A percentile compares a stretch with the other conserved stretches of the same genome.
Evolutionary conservation across 495 filamentous ascomycete species (phyloP).

Genomic region (Neurospora tetraspora): DNA sequence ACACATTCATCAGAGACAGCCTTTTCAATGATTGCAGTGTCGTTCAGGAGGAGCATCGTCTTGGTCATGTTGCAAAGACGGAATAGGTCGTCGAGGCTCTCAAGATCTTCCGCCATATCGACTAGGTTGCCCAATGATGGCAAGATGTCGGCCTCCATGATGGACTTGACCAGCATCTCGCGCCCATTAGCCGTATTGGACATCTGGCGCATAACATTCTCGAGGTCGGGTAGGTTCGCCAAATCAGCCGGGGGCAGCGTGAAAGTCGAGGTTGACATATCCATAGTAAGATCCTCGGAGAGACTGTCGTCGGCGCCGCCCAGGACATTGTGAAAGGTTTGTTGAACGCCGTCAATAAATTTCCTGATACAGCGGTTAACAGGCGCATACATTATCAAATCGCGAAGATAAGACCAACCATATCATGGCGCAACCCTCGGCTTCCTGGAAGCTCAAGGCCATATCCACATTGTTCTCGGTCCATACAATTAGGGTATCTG

Average conservation of each 20-base stretch:
- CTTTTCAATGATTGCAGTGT: slow-evolving; percentile 85
- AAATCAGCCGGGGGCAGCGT: slow-evolving; percentile 70
- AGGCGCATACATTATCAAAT: background rate
- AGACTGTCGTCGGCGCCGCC: slow-evolving; percentile 70
- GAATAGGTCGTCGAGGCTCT: slow-evolving; percentile 77
- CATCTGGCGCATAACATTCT: slow-evolving; percentile 66
- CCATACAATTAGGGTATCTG: slow-evolving; percentile 97
- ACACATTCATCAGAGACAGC: slow-evolving; percentile 85
- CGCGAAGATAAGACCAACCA: slow-evolving; percentile 49
- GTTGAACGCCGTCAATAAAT: slow-evolving; percentile 79
- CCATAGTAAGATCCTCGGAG: slow-evolving; percentile 72
- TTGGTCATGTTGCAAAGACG: slow-evolving; percentile 97
- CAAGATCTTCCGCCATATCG: slow-evolving; percentile 77
- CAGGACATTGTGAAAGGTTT: slow-evolving; percentile 36
- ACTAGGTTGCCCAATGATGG: slow-evolving; percentile 77
- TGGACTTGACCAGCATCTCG: slow-evolving; percentile 80
- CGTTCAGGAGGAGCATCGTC: slow-evolving; percentile 84
- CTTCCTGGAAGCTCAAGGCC: slow-evolving; percentile 97
- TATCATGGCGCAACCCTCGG: slow-evolving; percentile 85
- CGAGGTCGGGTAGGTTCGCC: slow-evolving; percentile 70
- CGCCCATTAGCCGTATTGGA: slow-evolving; percentile 65
- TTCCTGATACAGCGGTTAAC: slow-evolving; percentile 51
- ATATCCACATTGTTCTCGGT: slow-evolving; percentile 91
- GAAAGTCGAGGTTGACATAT: slow-evolving; percentile 49
- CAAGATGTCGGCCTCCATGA: slow-evolving; percentile 80